Evolutionary conservation across 306 rosid genomes (phyloP).

Genomic region (Styphnolobium japonicum): DNA sequence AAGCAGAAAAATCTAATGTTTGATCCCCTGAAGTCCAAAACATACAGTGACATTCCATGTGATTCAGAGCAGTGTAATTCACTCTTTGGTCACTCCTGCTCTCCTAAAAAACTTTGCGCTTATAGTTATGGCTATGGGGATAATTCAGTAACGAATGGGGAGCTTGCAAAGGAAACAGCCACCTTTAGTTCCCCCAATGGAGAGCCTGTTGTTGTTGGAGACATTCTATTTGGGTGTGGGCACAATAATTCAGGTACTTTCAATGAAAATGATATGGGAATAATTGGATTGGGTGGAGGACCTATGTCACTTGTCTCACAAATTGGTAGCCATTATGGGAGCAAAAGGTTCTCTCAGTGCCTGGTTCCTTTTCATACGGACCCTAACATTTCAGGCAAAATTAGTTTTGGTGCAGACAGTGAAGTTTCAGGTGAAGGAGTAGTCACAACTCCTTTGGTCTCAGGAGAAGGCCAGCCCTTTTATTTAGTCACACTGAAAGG

Average conservation of each 20-base stretch:
- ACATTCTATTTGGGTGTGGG: constrained; percentile 39
- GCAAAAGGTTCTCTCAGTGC: constrained; percentile 35
- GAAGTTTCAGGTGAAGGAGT: constrained; percentile 28
- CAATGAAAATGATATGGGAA: constrained; percentile 37
- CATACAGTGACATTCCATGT: constrained; percentile 23
- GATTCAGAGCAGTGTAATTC: constrained; percentile 19
- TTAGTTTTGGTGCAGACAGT: constrained; percentile 31
- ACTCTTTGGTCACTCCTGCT: constrained; percentile 1
- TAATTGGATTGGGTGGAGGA: constrained; percentile 36
- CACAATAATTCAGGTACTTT: constrained; percentile 25
- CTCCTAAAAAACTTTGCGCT: background rate
- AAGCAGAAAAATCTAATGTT: constrained; percentile 27
- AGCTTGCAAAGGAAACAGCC: constrained; percentile 27
- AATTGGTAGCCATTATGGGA: constrained; percentile 15
- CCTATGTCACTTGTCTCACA: constrained; percentile 36
- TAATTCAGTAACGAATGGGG: constrained; percentile 6
- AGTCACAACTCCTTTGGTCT: constrained; percentile 27
- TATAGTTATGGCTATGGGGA: constrained; percentile 35
- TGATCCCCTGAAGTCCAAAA: constrained; percentile 33
- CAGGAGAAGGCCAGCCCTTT: constrained; percentile 11
- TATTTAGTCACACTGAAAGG: constrained; percentile 34
- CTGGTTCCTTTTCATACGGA: constrained; percentile 31
- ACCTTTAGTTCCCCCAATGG: constrained; percentile 1
- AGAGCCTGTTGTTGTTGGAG: background rate
- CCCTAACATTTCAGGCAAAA: constrained; percentile 14